phyloP scores from a whole-genome alignment of 257 asterid genomes.

The Solanum gandarillasii region DNA sequence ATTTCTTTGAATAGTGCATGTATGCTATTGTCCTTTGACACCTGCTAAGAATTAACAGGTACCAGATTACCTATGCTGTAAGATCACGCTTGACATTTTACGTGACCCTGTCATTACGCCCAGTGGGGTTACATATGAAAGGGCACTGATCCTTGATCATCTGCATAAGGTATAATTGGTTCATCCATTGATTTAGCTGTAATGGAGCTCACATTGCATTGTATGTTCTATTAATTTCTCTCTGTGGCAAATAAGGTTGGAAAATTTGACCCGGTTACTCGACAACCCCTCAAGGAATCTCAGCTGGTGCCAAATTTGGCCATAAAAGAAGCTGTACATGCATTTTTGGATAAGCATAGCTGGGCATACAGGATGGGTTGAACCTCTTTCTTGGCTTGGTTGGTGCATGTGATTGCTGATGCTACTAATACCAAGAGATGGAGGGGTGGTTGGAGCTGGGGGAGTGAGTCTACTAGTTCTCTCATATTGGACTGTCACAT shows the following conservation, averaged over 20 bases:
- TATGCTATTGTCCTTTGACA: not conserved
- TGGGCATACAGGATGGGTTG: conserved; percentile 76
- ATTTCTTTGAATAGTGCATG: not conserved
- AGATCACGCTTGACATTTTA: conserved; percentile 63
- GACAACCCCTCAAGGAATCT: conserved; percentile 41
- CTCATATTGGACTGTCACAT: not conserved
- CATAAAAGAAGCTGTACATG: conserved; percentile 79
- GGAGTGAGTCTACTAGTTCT: not conserved
- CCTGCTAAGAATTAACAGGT: conserved; percentile 40
- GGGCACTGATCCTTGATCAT: conserved; percentile 74
- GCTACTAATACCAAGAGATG: not conserved
- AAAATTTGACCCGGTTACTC: conserved; percentile 71
- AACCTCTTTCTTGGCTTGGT: not conserved
- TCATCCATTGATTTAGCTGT: not conserved
- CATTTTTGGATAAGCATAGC: conserved; percentile 52
- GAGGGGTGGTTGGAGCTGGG: not conserved
- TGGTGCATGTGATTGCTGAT: not conserved
- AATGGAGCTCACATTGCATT: not conserved
- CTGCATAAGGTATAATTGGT: conserved; percentile 41
- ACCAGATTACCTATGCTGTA: conserved; percentile 82
- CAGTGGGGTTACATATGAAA: conserved; percentile 84
- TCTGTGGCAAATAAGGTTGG: conserved; percentile 49
- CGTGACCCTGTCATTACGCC: conserved; percentile 95
- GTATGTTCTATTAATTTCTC: not conserved
- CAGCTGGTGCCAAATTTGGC: conserved; percentile 82